Base-by-base conservation (phyloP, 2,329 filamentous ascomycete genomes). In the Rasamsonia emersonii region DNA sequence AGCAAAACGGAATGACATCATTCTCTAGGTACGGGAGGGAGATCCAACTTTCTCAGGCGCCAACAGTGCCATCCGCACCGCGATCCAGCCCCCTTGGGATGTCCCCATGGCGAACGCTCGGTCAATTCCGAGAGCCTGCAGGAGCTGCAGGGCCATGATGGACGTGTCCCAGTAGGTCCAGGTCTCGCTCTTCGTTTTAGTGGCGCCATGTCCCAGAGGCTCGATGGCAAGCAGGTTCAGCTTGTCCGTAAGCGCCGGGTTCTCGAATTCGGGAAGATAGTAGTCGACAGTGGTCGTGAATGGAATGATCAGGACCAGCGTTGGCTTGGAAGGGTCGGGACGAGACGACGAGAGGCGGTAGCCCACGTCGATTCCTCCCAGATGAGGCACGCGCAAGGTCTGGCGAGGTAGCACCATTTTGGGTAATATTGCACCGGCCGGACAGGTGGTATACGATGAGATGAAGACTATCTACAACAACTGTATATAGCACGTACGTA, bases 131-230 rank as follows among this genome's bases (percentile, higher is more conserved):
- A 67, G 37, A 9, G 55, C 56, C 16, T 70, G 62, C 58, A 75
- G 58, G 2, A 70, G 65, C 53, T 75, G 69, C 28, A 50, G 20
- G 8, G 62, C 60, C 60, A 73, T 65, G 30, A 58, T 54, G 7
- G 64, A 63, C 2, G 61, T 61, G 39, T 68, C 66, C 67, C 66
- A 70, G 43, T 70, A 70, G 3, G 66, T 70, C 41, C 57, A 70
- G 27, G 63, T 53, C 37, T 63, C 57, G 3, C 43, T 42, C 26
- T 53, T 53, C 13, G 57, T 54, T 5, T 55, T 45, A 6, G 66
- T 69, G 33, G 61, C 49, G 7, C 66, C 66, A 45, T 70, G 65
- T 17, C 66, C 67, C 6, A 70, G 54, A 3, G 63, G 55, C 42
- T 70, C 66, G 38, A 70, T 66, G 10, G 65, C 60, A 10, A 70